These are phyloP conservation scores for Termitomyces sp. DNA, from an alignment of 768 basidiomycete genomes.

Conservation along the genomic window DNA sequence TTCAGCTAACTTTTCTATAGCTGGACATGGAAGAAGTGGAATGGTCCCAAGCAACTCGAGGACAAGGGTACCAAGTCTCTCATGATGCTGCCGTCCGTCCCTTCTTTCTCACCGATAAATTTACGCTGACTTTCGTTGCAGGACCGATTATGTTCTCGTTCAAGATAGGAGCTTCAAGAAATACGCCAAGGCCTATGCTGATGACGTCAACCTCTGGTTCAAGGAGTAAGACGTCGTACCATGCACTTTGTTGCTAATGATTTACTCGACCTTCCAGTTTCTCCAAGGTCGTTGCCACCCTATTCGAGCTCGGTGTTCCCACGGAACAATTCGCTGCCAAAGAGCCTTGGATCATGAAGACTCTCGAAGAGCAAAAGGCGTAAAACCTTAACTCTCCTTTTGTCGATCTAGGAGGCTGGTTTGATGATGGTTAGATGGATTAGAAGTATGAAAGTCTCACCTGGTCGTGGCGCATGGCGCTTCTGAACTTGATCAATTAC, in stretches of 20 bases:
- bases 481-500: neutral
- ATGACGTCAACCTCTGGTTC: conserved; percentile 85
- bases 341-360: conserved; percentile 76
- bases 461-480: neutral
- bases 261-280: conserved; percentile 48
- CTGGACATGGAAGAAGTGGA: conserved; percentile 96
- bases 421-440: conserved; percentile 1
- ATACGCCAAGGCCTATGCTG: conserved; percentile 81
- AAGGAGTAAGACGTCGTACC: conserved; percentile 62
- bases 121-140: conserved; percentile 19
- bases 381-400: neutral
- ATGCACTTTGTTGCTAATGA: conserved; percentile 1
- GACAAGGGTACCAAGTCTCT: conserved; percentile 85
- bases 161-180: conserved; percentile 94
- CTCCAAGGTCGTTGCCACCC: conserved; percentile 65
- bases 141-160: conserved; percentile 82
- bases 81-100: conserved; percentile 92
- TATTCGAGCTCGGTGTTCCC: conserved; percentile 95
- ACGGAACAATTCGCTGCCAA: conserved; percentile 63
- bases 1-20: conserved; percentile 21
- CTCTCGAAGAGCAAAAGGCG: conserved; percentile 38
- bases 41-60: conserved; percentile 87
- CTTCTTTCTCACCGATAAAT: neutral
- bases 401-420: neutral
- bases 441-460: neutral